A percentile compares a stretch with the other conserved stretches of the same genome.
phyloP scores from a whole-genome alignment of 2,329 filamentous ascomycete species.

The Microthyrium microscopicum region DNA sequence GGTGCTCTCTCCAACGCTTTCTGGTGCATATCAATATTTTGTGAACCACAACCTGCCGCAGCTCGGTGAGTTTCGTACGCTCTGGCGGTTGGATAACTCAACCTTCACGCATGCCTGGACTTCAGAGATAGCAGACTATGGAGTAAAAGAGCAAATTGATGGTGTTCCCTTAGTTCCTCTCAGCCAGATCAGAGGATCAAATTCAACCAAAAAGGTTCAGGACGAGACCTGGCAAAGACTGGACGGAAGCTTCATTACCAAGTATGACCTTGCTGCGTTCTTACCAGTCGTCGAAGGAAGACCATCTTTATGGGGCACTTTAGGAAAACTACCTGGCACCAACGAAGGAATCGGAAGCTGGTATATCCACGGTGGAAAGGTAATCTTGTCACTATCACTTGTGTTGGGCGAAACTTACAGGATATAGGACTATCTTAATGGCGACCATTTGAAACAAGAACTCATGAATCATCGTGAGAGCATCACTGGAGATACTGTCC shows the following conservation, averaged over 20 bases:
- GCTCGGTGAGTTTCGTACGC: constrained; percentile 33
- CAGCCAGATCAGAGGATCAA: constrained; percentile 13
- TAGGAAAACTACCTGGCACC: constrained; percentile 11
- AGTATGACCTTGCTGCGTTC: constrained; percentile 22
- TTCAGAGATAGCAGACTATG: constrained; percentile 28
- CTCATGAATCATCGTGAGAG: constrained; percentile 36
- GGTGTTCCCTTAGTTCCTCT: constrained; percentile 28
- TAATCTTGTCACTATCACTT: background rate
- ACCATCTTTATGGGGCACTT: constrained; percentile 29
- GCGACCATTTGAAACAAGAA: constrained; percentile 36
- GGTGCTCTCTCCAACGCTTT: constrained; percentile 32
- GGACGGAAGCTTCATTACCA: constrained; percentile 34
- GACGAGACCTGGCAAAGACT: constrained; percentile 36
- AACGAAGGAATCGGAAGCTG: constrained; percentile 32
- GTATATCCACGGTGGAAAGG: constrained; percentile 27
- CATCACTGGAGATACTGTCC: constrained; percentile 32
- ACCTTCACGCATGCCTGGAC: constrained; percentile 32
- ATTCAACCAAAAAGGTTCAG: constrained; percentile 27
- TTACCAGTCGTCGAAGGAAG: constrained; percentile 5
- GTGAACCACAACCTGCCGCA: constrained; percentile 32
- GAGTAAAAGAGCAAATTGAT: too few species aligned
- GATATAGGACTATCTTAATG: constrained; percentile 37
- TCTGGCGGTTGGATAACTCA: constrained; percentile 33
- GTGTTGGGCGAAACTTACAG: constrained; percentile 29
- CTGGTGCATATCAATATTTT: constrained; percentile 40